Base-by-base conservation (phyloP, 2,329 filamentous ascomycete species). In the Myrmaecium sp. region DNA sequence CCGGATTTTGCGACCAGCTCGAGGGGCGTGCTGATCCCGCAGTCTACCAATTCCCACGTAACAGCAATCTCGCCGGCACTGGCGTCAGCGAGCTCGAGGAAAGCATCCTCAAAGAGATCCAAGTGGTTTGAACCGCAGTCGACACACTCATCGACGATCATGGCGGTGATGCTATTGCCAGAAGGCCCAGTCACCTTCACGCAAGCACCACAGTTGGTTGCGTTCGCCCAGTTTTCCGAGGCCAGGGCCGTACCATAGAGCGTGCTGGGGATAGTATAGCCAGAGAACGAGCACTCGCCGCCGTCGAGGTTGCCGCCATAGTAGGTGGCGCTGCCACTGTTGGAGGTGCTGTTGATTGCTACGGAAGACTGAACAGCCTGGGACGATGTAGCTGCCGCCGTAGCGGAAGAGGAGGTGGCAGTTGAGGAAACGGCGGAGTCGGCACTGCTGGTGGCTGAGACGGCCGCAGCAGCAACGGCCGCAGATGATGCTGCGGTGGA, bases 181-280 rank as follows among this genome's bases (percentile, higher is more conserved):
- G 45, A 56, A 4, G 62, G 63, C 1, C 66, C 66, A 3, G 58
- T 69, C 17, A 78, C 67, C 27, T 58, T 47, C 8, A 78, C 51
- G 35, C 74, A 78, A 12, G 58, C 53, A 35, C 74, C 73, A 39
- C 74, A 79, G 34, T 66, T 54, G 21, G 53, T 58, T 2, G 62
- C 58, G 27, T 44, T 49, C 26, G 59, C 47, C 73, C 73, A 78
- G 36, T 60, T 63, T 3, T 57, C 51, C 20, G 60, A 60, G 1
- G 70, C 68, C 26, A 71, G 58, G 2, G 74, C 73, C 6, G 69
- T 71, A 29, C 74, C 73, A 38, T 55, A 67, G 30, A 76, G 47
- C 8, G 56, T 54, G 7, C 60, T 54, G 5, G 72, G 70, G 14
- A 77, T 52, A 3, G 60, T 70, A 52, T 74, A 75, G 26, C 60